These are phyloP conservation scores for Falciphora oryzae DNA, from an alignment of 2,329 filamentous ascomycete species.

Conservation along the genomic window DNA sequence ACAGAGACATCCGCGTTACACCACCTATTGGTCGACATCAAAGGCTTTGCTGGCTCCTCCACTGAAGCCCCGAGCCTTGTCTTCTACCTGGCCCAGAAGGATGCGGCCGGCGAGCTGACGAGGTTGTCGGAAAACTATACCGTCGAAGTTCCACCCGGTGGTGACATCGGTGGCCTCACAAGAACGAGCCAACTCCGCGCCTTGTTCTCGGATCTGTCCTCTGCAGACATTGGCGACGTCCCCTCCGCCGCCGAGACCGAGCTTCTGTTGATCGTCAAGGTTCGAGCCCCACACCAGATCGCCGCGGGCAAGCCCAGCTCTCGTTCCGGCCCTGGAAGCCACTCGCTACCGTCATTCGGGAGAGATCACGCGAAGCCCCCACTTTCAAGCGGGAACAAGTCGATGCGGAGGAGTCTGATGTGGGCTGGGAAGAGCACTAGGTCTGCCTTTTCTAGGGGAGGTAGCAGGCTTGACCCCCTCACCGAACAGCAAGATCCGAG, in stretches of 20 bases:
- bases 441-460: slow-evolving; percentile 47
- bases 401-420: slow-evolving; percentile 60
- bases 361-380: slow-evolving; percentile 43
- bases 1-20: slow-evolving; percentile 68
- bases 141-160: slow-evolving; percentile 70
- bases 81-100: slow-evolving; percentile 71
- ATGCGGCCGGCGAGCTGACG: slow-evolving; percentile 54
- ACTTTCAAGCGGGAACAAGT: slow-evolving; percentile 44
- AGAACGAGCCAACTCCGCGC: slow-evolving; percentile 70
- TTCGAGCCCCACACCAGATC: slow-evolving; percentile 55
- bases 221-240: slow-evolving; percentile 62
- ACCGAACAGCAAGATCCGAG: slow-evolving; percentile 41
- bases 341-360: slow-evolving; percentile 29
- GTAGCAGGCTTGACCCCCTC: slow-evolving; percentile 50
- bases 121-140: slow-evolving; percentile 79
- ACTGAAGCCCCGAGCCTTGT: slow-evolving; percentile 71
- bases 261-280: slow-evolving; percentile 77
- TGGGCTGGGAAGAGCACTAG: slow-evolving; percentile 58
- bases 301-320: slow-evolving; percentile 40
- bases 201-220: slow-evolving; percentile 79
- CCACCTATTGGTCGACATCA: slow-evolving; percentile 78
- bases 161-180: slow-evolving; percentile 59
- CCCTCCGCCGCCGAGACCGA: slow-evolving; percentile 57
- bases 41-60: slow-evolving; percentile 70
- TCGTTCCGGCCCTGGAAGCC: slow-evolving; percentile 41